Evolutionary conservation across 2,329 filamentous ascomycete genomes (phyloP), one percentile per base, ranked within the genome.

Genomic region (Colletotrichum spinosum): DNA sequence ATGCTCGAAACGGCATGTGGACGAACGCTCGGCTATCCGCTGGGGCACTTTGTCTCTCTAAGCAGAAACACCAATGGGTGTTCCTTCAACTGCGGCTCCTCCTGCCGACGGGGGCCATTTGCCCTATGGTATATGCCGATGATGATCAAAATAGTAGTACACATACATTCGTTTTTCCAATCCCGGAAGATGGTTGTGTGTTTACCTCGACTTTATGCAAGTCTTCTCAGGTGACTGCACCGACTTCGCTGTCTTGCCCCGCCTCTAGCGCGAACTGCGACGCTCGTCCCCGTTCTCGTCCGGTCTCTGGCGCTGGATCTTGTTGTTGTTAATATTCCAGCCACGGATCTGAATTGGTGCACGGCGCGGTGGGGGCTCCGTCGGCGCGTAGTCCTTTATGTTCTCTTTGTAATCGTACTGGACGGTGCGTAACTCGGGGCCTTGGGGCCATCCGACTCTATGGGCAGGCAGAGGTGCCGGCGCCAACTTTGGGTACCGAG

Each of bases 311-410:
- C 64, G 64, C 38, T 64, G 64, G 9, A 67, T 65, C 15, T 62
- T 67, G 46, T 65, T 67, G 17, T 67, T 67, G 15, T 67, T 67
- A 12, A 67, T 65, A 41, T 65, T 67, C 86, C 86, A 88, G 1
- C 86, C 86, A 35, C 86, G 76, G 38, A 88, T 87, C 48, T 81
- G 80, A 11, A 84, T 86, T 1, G 86, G 86, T 0, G 85, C 86
- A 13, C 82, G 84, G 52, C 81, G 81, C 8, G 86, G 86, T 37
- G 87, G 80, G 12, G 85, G 84, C 54, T 87, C 85, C 15, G 81
- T 81, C 2, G 85, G 81, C 4, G 79, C 78, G 48, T 86, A 87
- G 70, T 88, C 86, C 71, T 88, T 88, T 71, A 88, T 87, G 17
- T 85, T 83, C 67, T 83, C 81, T 35, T 78, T 79, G 51, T 83